Conservation (phyloP, 202 grass and related monocot genomes). For the Panicum hallii region DNA sequence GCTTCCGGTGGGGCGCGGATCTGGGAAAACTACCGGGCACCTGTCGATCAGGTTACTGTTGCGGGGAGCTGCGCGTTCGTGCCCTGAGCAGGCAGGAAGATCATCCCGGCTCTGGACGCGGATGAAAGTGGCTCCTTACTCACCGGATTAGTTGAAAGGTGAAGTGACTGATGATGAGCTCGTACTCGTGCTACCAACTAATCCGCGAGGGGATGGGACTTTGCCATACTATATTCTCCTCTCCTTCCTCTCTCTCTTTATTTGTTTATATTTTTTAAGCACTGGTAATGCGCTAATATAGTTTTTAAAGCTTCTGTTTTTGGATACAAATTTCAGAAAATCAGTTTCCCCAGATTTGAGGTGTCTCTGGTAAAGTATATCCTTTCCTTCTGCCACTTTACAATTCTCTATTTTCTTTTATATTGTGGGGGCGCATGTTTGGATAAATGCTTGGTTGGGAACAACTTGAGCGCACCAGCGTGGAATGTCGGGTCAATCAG, state of each 20-base stretch:
- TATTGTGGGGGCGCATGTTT: background rate
- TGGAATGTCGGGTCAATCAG: background rate
- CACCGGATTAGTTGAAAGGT: background rate
- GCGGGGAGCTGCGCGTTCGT: background rate
- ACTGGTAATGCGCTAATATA: background rate
- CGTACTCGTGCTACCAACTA: no score
- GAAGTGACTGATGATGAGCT: background rate
- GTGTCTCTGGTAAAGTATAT: background rate
- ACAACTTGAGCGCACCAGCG: background rate
- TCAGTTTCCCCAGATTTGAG: background rate
- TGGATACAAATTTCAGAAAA: no score
- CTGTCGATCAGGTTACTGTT: conserved; percentile 15
- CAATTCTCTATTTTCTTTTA: background rate
- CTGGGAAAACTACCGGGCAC: conserved; percentile 47
- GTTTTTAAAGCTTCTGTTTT: no score
- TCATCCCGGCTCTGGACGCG: background rate
- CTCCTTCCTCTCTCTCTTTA: no score
- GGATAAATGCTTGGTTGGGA: background rate
- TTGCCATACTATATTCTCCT: no score
- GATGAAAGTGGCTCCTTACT: background rate
- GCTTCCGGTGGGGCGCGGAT: conserved; percentile 20
- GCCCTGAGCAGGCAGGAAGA: background rate
- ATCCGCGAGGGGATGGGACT: no score
- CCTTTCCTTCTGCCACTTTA: background rate
- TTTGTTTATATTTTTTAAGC: background rate